Conservation (phyloP, 495 filamentous ascomycete genomes). For the Chaetomidium leptoderma region DNA sequence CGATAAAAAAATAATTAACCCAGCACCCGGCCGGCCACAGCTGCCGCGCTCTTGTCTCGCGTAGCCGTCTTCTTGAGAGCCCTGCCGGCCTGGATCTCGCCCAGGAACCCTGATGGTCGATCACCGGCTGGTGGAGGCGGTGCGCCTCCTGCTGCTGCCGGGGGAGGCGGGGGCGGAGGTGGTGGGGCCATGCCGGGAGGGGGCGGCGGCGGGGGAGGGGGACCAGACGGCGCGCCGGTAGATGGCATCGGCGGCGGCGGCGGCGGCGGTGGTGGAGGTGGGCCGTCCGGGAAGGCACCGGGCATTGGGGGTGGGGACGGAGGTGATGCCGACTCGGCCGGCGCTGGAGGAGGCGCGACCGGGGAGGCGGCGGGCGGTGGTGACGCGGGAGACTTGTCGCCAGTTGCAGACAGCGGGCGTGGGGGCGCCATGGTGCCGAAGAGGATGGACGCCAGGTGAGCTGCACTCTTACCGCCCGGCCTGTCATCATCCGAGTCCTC, state of each 20-base stretch:
- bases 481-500: slow-evolving; percentile 59
- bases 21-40: slow-evolving; percentile 66
- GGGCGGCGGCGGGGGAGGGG: slow-evolving; percentile 31
- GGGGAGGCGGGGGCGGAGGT: slow-evolving; percentile 51
- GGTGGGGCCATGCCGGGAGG: slow-evolving; percentile 50
- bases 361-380: slow-evolving; percentile 39
- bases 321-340: slow-evolving; percentile 31
- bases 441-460: slow-evolving; percentile 85
- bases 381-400: slow-evolving; percentile 56
- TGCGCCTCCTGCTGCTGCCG: slow-evolving; percentile 34
- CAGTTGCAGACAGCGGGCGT: slow-evolving; percentile 77
- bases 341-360: slow-evolving; percentile 36
- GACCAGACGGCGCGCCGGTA: slow-evolving; percentile 37
- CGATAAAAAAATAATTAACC: slow-evolving; percentile 28
- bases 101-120: slow-evolving; percentile 61
- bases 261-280: slow-evolving; percentile 33
- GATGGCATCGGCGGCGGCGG: slow-evolving; percentile 48
- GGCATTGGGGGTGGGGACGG: slow-evolving; percentile 46
- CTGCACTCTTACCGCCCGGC: slow-evolving; percentile 73
- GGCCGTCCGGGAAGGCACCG: slow-evolving; percentile 33
- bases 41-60: slow-evolving; percentile 71
- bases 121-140: slow-evolving; percentile 38
- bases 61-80: slow-evolving; percentile 77
- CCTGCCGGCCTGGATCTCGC: slow-evolving; percentile 74
- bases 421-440: slow-evolving; percentile 98